Evolutionary conservation across 345 rosid species (phyloP), one percentile per base, ranked within the genome.

Genomic region (Nephelium lappaceum): DNA sequence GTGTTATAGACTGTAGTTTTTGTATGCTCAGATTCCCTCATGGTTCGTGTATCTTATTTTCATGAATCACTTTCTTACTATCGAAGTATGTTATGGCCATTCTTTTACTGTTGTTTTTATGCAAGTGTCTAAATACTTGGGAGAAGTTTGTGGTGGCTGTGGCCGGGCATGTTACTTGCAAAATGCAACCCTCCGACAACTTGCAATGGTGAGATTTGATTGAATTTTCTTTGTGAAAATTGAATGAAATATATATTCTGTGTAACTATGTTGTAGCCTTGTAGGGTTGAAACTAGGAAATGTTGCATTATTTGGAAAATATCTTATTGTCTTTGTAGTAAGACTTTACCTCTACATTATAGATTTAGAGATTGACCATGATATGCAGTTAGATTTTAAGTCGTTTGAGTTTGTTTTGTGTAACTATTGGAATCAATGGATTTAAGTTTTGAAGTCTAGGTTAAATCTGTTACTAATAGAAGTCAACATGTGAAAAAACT

Each of bases 1-100:
- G 86, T 85, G 69, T 43, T 79, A 74, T 83, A 84, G 79, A 66
- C 77, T 71, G 76, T 82, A 84, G 80, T 67, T 76, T 83, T 73
- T 60, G n/a, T 38, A 23, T 66, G 43, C 43, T 25, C 25, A 69
- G 58, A 60, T 43, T 69, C 3, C 67, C 43, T 31, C 57, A 62
- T 47, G 74, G 74, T 67, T 76, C 80, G 3, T 64, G 58, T 78
- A 72, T 65, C 67, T 72, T 72, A 51, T 72, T 71, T 43, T 71
- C 65, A 65, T 62, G 80, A 76, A 72, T 76, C 60, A 1, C 73
- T 49, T 23, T 76, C 45, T 76, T 60, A 75, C 19, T 21, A 21
- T 69, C 70, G 9, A 74, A 62, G 31, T 43, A 23, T 71, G 55
- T 53, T 47, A 39, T 47, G 67, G 63, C 69, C 36, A 43, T 47